These are phyloP conservation scores for Sugiyamaella chiloensis DNA, from an alignment of 805 yeast species.

Conservation along the genomic window DNA sequence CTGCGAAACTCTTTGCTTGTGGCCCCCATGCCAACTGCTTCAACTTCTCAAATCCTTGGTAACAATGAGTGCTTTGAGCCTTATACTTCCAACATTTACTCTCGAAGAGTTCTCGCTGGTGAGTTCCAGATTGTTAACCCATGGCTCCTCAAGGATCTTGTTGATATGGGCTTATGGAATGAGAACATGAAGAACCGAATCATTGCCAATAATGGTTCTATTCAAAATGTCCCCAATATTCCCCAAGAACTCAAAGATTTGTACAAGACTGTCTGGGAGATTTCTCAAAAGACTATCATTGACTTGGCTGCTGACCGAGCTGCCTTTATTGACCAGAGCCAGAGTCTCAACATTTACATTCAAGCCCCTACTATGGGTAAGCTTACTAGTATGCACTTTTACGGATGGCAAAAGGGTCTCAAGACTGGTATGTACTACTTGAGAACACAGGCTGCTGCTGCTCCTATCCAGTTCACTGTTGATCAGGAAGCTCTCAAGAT, in stretches of 20 bases:
- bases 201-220: slow-evolving; percentile 76
- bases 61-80: slow-evolving; percentile 97
- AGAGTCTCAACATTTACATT: slow-evolving; percentile 85
- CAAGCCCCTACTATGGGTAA: slow-evolving; percentile 93
- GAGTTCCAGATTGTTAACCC: slow-evolving; percentile 92
- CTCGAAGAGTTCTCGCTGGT: slow-evolving; percentile 87
- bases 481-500: slow-evolving; percentile 46
- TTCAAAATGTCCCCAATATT: slow-evolving; percentile 68
- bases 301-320: slow-evolving; percentile 84
- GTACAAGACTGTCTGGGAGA: slow-evolving; percentile 97
- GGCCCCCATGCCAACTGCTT: slow-evolving; percentile 94
- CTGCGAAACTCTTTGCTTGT: slow-evolving; percentile 81
- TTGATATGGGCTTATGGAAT: slow-evolving; percentile 80
- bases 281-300: slow-evolving; percentile 77
- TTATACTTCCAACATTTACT: slow-evolving; percentile 85
- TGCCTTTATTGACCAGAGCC: slow-evolving; percentile 80
- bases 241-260: slow-evolving; percentile 72
- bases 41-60: slow-evolving; percentile 93
- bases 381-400: slow-evolving; percentile 96
- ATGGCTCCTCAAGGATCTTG: slow-evolving; percentile 76
- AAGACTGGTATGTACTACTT: slow-evolving; percentile 98
- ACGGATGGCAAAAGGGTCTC: slow-evolving; percentile 97
- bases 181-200: slow-evolving; percentile 74
- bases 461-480: slow-evolving; percentile 90
- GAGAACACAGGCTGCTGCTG: slow-evolving; percentile 95